phyloP scores from a whole-genome alignment of 2,329 filamentous ascomycete species.

The Alternaria metachromatica region DNA sequence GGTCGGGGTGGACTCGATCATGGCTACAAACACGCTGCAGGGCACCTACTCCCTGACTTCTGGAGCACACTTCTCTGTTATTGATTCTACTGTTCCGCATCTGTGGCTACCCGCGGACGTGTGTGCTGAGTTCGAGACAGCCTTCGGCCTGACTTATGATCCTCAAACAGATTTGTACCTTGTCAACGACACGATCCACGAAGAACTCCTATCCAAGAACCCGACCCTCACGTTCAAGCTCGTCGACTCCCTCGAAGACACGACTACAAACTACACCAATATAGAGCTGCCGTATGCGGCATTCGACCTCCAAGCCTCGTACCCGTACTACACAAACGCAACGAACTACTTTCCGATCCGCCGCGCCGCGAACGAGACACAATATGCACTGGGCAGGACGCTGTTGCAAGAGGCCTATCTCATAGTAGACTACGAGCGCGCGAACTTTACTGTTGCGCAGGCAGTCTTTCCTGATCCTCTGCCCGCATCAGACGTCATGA shows the following conservation, averaged over 20 bases:
- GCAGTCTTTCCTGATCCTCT: conserved; percentile 41
- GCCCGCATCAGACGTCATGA: conserved; percentile 35
- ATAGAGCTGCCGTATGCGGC: conserved; percentile 57
- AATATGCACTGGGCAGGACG: conserved; percentile 68
- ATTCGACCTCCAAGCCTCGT: conserved; percentile 56
- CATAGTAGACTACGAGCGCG: conserved; percentile 56
- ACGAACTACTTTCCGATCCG: conserved; percentile 72
- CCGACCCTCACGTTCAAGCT: conserved; percentile 50
- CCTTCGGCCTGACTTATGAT: conserved; percentile 51
- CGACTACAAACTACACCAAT: conserved; percentile 47
- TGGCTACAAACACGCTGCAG: conserved; percentile 38
- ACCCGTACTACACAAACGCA: conserved; percentile 65
- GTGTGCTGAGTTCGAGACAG: conserved; percentile 49
- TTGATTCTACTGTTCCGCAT: conserved; percentile 52
- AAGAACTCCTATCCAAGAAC: conserved; percentile 35
- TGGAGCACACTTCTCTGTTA: conserved; percentile 41
- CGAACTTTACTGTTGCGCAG: conserved; percentile 55
- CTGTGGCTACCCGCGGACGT: conserved; percentile 51
- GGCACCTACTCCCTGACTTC: conserved; percentile 45
- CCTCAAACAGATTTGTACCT: conserved; percentile 46
- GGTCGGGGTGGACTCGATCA: conserved; percentile 43
- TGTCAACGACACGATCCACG: conserved; percentile 48
- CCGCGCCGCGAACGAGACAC: conserved; percentile 60
- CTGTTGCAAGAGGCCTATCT: conserved; percentile 71
- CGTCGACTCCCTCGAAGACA: conserved; percentile 37